Evolutionary conservation across 2,329 filamentous ascomycete genomes (phyloP).

Genomic region (Talaromyces sp.): DNA sequence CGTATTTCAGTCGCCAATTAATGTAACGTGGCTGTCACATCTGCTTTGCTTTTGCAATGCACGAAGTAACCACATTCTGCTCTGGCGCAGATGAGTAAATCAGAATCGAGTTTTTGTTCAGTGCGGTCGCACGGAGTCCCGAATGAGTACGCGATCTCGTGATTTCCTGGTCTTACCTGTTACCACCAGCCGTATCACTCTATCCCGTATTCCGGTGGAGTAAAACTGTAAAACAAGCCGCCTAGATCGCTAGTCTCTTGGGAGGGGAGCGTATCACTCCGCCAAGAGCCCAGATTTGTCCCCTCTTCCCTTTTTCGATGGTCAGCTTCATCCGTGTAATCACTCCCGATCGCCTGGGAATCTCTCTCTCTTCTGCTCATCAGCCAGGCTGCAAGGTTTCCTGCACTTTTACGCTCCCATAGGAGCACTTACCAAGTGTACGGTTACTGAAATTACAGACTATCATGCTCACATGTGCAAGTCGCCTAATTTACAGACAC

Average conservation of each 20-base stretch:
- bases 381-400: background rate
- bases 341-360: background rate
- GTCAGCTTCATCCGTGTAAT: background rate
- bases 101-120: background rate
- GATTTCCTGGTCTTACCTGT: background rate
- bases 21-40: background rate
- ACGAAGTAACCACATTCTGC: background rate
- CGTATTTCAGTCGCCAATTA: background rate
- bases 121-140: background rate
- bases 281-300: background rate
- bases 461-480: conserved; percentile 2
- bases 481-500: background rate
- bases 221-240: background rate
- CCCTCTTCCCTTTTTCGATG: conserved; percentile 1
- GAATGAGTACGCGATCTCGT: background rate
- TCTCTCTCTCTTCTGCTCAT: background rate
- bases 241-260: background rate
- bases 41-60: background rate
- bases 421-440: background rate
- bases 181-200: background rate
- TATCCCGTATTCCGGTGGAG: background rate
- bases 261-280: background rate
- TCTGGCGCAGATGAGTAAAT: background rate
- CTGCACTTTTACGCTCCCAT: background rate
- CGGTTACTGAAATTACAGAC: background rate